Conservation (phyloP, 768 basidiomycete species). For the Fomitopsis serialis region DNA sequence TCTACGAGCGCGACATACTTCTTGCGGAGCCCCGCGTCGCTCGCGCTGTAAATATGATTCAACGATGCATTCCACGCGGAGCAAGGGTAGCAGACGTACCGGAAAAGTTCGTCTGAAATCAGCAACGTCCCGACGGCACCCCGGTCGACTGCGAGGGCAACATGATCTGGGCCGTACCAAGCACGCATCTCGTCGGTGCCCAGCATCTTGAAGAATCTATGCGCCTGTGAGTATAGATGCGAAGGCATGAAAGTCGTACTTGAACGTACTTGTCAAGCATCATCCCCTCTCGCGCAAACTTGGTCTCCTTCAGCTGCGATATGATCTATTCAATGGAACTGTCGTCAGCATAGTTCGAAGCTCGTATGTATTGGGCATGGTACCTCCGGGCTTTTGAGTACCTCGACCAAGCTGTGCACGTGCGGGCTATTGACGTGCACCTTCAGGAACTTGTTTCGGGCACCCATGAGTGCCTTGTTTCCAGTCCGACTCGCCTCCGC, state of each 20-base stretch:
- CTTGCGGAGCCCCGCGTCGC: slow-evolving; percentile 71
- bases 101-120: slow-evolving; percentile 92
- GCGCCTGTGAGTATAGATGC: background rate
- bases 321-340: slow-evolving; percentile 57
- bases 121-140: slow-evolving; percentile 92
- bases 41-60: slow-evolving; percentile 47
- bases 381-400: slow-evolving; percentile 92
- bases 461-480: slow-evolving; percentile 78
- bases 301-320: slow-evolving; percentile 83
- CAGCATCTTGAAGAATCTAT: slow-evolving; percentile 97
- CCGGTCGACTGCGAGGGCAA: slow-evolving; percentile 83
- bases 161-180: slow-evolving; percentile 98
- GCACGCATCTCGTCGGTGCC: slow-evolving; percentile 91
- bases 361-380: slow-evolving; percentile 11
- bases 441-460: slow-evolving; percentile 80
- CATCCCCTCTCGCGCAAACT: slow-evolving; percentile 91
- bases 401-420: slow-evolving; percentile 93
- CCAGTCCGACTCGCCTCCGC: slow-evolving; percentile 73
- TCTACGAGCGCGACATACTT: slow-evolving; percentile 87
- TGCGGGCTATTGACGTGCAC: slow-evolving; percentile 92
- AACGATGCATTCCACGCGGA: background rate
- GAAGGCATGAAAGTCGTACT: background rate
- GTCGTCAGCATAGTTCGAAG: background rate
- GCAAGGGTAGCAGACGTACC: slow-evolving; percentile 38
- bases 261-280: slow-evolving; percentile 73